Evolutionary conservation across 192 early-diverging fungal genomes (phyloP).

Genomic region (Coemansia biformis): DNA sequence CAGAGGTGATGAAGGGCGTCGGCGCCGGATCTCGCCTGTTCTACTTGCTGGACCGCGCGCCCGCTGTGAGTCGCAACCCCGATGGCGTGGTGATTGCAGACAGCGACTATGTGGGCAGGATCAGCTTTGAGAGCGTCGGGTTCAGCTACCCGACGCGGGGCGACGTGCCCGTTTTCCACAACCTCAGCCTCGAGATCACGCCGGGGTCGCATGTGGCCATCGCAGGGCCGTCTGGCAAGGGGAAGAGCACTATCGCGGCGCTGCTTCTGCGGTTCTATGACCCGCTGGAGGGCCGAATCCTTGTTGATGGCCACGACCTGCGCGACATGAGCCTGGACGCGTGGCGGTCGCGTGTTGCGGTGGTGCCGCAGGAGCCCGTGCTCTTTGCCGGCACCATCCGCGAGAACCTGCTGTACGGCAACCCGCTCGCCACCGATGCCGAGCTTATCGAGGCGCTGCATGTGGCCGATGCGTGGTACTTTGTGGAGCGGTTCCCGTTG

Average conservation of each 20-base stretch:
- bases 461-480: constrained; percentile 51
- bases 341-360: constrained; percentile 60
- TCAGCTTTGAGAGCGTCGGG: constrained; percentile 55
- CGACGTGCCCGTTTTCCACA: constrained; percentile 51
- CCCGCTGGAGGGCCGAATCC: constrained; percentile 52
- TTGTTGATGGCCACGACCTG: constrained; percentile 57
- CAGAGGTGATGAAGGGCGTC: constrained; percentile 68
- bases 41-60: constrained; percentile 53
- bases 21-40: constrained; percentile 60
- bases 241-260: constrained; percentile 62
- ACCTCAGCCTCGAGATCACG: constrained; percentile 52
- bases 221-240: constrained; percentile 57
- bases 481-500: constrained; percentile 64
- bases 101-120: constrained; percentile 32
- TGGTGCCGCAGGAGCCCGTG: constrained; percentile 70
- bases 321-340: constrained; percentile 52
- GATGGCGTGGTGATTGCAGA: constrained; percentile 12
- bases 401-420: constrained; percentile 68
- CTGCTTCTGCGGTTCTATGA: constrained; percentile 73
- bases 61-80: constrained; percentile 26
- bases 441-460: constrained; percentile 57
- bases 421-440: constrained; percentile 59
- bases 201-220: constrained; percentile 54
- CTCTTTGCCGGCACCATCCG: constrained; percentile 63
- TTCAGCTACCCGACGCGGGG: constrained; percentile 68